These are phyloP conservation scores for Mycena vulgaris DNA, from an alignment of 768 basidiomycete species.

Conservation along the genomic window DNA sequence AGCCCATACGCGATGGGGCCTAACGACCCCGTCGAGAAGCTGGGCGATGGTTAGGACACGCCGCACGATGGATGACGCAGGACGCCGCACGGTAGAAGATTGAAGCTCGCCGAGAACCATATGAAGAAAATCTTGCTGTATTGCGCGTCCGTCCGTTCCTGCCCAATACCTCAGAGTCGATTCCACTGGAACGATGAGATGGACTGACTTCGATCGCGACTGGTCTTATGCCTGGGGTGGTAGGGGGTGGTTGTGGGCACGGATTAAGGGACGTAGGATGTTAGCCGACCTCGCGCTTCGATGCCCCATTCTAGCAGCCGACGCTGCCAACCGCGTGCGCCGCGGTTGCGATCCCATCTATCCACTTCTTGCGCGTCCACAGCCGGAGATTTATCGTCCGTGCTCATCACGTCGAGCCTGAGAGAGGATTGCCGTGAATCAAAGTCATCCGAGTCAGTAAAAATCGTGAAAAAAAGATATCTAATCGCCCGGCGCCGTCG, in stretches of 20 bases:
- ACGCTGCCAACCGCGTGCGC: conserved; percentile 17
- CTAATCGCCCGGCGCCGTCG: too few relatives aligned
- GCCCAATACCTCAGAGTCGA: not conserved
- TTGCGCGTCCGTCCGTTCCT: conserved; percentile 72
- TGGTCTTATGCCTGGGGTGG: conserved; percentile 31
- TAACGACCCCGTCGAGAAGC: conserved; percentile 78
- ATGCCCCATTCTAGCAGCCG: conserved; percentile 35
- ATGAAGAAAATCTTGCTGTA: conserved; percentile 83
- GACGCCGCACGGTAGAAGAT: conserved; percentile 68
- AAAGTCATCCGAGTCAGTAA: too few relatives aligned
- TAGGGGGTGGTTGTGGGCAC: not conserved
- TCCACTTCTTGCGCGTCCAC: not conserved
- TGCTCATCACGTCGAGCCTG: not conserved
- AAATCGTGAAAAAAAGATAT: too few relatives aligned
- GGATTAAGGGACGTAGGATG: not conserved
- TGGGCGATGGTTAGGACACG: conserved; percentile 38
- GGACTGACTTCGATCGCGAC: conserved; percentile 24
- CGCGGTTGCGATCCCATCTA: not conserved
- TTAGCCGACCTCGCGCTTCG: conserved; percentile 30
- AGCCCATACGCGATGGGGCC: conserved; percentile 75
- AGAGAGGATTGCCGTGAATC: too few relatives aligned
- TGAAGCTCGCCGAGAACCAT: conserved; percentile 82
- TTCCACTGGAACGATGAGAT: not conserved
- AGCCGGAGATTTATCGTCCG: not conserved
- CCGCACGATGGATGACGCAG: not conserved